phyloP scores from a whole-genome alignment of 805 yeast genomes.

The Myxozyma melibiosi region DNA sequence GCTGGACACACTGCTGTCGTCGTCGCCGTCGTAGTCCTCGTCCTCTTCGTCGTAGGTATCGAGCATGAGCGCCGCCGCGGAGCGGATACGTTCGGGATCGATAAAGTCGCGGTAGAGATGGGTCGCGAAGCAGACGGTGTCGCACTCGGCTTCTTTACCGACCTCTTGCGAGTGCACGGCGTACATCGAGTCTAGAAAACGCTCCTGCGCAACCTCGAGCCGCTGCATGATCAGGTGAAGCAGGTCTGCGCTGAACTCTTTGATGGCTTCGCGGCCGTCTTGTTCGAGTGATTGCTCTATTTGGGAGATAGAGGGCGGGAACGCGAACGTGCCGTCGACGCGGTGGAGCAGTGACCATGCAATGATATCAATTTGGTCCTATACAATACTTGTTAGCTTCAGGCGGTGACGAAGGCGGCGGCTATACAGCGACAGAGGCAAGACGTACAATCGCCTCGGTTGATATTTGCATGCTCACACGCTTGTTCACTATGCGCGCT shows the following conservation, averaged over 20 bases:
- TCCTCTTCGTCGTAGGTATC: slow-evolving; percentile 11
- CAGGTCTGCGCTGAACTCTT: slow-evolving; percentile 16
- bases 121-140: slow-evolving; percentile 20
- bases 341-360: slow-evolving; percentile 19
- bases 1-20: no score
- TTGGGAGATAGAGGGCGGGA: slow-evolving; percentile 26
- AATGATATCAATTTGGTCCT: slow-evolving; percentile 10
- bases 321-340: slow-evolving; percentile 23
- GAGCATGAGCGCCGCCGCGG: slow-evolving; percentile 2
- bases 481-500: slow-evolving; percentile 12
- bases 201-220: slow-evolving; percentile 19
- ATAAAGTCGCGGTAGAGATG: slow-evolving; percentile 18
- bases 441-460: slow-evolving; percentile 10
- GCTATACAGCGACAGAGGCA: neutral
- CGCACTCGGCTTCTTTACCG: slow-evolving; percentile 12
- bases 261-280: neutral
- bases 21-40: neutral
- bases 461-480: slow-evolving; percentile 19
- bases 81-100: slow-evolving; percentile 1
- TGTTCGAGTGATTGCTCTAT: slow-evolving; percentile 5
- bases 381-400: no score
- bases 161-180: slow-evolving; percentile 2
- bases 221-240: slow-evolving; percentile 17
- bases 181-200: slow-evolving; percentile 22
- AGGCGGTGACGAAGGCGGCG: neutral